phyloP scores from a whole-genome alignment of 2,329 filamentous ascomycete species.

The Ustulina deusta region DNA sequence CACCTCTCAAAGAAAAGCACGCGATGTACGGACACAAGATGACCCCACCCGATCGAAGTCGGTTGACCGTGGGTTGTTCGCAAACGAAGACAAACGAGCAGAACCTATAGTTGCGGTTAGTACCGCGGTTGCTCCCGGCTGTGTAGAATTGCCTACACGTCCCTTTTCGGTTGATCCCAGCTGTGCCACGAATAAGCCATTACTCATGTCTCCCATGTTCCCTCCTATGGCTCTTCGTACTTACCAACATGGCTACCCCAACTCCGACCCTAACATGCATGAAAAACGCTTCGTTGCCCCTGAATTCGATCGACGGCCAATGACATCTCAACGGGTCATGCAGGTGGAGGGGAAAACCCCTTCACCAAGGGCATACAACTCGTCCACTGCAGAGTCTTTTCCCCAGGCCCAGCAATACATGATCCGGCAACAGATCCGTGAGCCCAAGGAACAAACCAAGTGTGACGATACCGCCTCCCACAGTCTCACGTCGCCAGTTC shows the following conservation, averaged over 20 bases:
- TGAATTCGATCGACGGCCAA: slow-evolving; percentile 60
- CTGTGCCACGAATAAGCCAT: slow-evolving; percentile 43
- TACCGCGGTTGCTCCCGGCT: slow-evolving; percentile 71
- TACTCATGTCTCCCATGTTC: slow-evolving; percentile 55
- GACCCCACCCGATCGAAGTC: slow-evolving; percentile 69
- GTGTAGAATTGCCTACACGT: slow-evolving; percentile 62
- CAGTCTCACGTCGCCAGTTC: slow-evolving; percentile 14
- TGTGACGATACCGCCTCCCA: slow-evolving; percentile 46
- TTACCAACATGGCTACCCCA: slow-evolving; percentile 59
- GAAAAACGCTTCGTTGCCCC: slow-evolving; percentile 52
- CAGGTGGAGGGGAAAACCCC: slow-evolving; percentile 54
- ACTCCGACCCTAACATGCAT: slow-evolving; percentile 60
- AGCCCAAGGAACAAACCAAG: slow-evolving; percentile 51
- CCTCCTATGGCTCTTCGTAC: slow-evolving; percentile 54
- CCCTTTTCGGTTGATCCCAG: slow-evolving; percentile 61
- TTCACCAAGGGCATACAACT: slow-evolving; percentile 53
- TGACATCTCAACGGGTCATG: slow-evolving; percentile 60
- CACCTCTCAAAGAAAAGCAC: slow-evolving; percentile 58
- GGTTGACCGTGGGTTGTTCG: slow-evolving; percentile 71
- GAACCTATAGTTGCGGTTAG: slow-evolving; percentile 73
- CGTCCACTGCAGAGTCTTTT: slow-evolving; percentile 57
- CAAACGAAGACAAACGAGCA: slow-evolving; percentile 72
- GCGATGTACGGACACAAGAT: slow-evolving; percentile 57
- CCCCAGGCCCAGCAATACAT: slow-evolving; percentile 53
- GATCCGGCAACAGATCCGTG: slow-evolving; percentile 51